Percentiles rank a stretch among this genome's conserved stretches.
These are phyloP conservation scores for Suhomyces choctaworum DNA, from an alignment of 1,139 yeast genomes.

Conservation along the genomic window DNA sequence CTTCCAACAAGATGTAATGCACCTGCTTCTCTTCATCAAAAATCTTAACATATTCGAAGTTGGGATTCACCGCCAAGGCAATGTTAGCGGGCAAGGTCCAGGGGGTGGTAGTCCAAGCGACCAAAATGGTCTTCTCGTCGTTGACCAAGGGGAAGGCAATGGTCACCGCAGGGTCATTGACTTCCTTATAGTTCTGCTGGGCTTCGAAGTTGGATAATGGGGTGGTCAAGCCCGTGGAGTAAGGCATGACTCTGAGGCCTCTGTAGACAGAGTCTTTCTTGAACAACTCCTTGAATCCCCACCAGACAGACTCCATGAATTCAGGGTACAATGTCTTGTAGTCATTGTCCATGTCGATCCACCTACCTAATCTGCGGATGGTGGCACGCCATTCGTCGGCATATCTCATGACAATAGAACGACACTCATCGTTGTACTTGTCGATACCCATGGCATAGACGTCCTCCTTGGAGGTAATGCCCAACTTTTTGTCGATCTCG, in stretches of 20 bases:
- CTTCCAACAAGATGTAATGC: constrained; percentile 79
- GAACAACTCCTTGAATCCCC: constrained; percentile 91
- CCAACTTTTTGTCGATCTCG: constrained; percentile 95
- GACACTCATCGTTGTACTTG: constrained; percentile 91
- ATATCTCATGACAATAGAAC: constrained; percentile 95
- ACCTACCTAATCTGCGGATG: constrained; percentile 92
- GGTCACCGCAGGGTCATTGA: constrained; percentile 94
- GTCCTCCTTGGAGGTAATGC: constrained; percentile 90
- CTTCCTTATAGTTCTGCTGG: constrained; percentile 96
- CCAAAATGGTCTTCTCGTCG: constrained; percentile 78
- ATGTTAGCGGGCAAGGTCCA: constrained; percentile 98
- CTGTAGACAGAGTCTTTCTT: constrained; percentile 87
- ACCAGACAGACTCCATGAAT: constrained; percentile 98
- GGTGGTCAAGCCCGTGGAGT: constrained; percentile 95
- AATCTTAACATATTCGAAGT: constrained; percentile 87
- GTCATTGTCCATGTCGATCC: constrained; percentile 99
- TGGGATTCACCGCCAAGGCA: constrained; percentile 89
- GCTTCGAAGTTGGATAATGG: constrained; percentile 98
- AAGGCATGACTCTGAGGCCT: constrained; percentile 97
- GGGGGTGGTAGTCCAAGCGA: constrained; percentile 99
- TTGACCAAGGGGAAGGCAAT: constrained; percentile 80
- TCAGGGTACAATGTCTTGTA: constrained; percentile 94
- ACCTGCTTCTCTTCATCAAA: constrained; percentile 83
- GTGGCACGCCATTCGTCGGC: constrained; percentile 93
- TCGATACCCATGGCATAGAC: constrained; percentile 92